A percentile compares a stretch with the other conserved stretches of the same genome.
Evolutionary conservation across 202 grass and related monocot genomes (phyloP).

Genomic region (Carex arenaria): DNA sequence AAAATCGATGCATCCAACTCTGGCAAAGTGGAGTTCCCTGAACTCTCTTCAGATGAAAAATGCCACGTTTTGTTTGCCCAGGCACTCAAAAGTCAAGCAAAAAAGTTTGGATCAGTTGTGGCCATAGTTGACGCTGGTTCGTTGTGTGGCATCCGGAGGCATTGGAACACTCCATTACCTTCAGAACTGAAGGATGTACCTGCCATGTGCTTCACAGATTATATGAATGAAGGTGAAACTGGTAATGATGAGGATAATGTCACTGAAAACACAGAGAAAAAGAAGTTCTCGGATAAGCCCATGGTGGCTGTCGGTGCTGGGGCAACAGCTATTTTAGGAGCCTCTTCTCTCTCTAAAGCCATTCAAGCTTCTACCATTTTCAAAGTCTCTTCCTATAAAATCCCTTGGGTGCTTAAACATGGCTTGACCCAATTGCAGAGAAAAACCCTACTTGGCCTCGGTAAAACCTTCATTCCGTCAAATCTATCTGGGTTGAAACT

Average conservation of each 20-base stretch:
- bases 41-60: conserved; percentile 76
- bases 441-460: conserved; percentile 47
- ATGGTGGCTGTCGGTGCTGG: conserved; percentile 81
- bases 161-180: conserved; percentile 77
- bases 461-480: conserved; percentile 33
- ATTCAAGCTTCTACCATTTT: conserved; percentile 66
- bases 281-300: conserved; percentile 58
- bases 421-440: conserved; percentile 60
- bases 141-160: conserved; percentile 76
- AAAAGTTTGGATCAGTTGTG: conserved; percentile 72
- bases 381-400: conserved; percentile 70
- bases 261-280: conserved; percentile 38
- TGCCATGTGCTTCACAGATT: conserved; percentile 40
- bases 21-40: conserved; percentile 39
- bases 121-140: conserved; percentile 77
- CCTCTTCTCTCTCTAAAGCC: conserved; percentile 76
- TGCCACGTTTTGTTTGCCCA: conserved; percentile 73
- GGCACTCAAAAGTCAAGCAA: conserved; percentile 72
- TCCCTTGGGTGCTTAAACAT: conserved; percentile 59
- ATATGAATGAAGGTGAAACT: conserved; percentile 28
- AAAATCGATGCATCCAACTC: conserved; percentile 22
- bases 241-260: conserved; percentile 27
- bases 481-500: conserved; percentile 51
- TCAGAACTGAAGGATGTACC: conserved; percentile 46
- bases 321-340: conserved; percentile 62